Evolutionary conservation across 192 early-diverging fungal species (phyloP).

Genomic region (Coemansia sp.): DNA sequence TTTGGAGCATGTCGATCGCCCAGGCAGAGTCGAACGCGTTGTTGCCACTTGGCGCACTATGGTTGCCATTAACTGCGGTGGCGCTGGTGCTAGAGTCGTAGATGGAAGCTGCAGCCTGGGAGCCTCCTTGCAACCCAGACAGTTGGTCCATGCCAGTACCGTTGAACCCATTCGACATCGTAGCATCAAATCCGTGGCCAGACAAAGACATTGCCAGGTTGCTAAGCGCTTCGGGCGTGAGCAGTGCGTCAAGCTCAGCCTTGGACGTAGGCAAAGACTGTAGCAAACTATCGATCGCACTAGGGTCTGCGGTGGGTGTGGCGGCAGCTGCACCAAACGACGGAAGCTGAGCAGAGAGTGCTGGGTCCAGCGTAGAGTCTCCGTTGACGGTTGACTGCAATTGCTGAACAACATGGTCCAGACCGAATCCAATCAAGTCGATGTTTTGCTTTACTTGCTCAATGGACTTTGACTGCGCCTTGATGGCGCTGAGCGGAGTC

Average conservation of each 20-base stretch:
- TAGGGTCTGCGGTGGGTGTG: background rate
- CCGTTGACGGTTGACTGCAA: slow-evolving; percentile 6
- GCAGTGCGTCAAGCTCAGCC: slow-evolving; percentile 11
- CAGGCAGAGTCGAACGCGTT: slow-evolving; percentile 8
- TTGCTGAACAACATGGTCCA: slow-evolving; percentile 32
- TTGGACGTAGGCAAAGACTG: background rate
- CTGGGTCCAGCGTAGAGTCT: background rate
- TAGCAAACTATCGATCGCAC: background rate
- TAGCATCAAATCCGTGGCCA: background rate
- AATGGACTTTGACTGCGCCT: slow-evolving; percentile 29
- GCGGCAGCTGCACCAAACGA: background rate
- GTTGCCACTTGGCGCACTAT: background rate
- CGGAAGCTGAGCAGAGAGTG: slow-evolving; percentile 4
- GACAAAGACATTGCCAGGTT: slow-evolving; percentile 6
- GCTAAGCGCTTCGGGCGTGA: slow-evolving; percentile 10
- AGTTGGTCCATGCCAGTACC: slow-evolving; percentile 7
- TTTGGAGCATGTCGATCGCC: slow-evolving; percentile 12
- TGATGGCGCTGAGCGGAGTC: slow-evolving; percentile 9
- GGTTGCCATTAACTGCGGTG: background rate
- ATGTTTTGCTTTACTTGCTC: slow-evolving; percentile 37
- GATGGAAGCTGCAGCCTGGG: background rate
- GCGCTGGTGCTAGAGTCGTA: background rate
- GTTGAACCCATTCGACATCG: background rate
- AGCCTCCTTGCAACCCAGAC: background rate
- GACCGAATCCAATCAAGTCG: slow-evolving; percentile 19